Conservation (phyloP, 352 stramenopile genomes). For the Phytopythium vexans region DNA sequence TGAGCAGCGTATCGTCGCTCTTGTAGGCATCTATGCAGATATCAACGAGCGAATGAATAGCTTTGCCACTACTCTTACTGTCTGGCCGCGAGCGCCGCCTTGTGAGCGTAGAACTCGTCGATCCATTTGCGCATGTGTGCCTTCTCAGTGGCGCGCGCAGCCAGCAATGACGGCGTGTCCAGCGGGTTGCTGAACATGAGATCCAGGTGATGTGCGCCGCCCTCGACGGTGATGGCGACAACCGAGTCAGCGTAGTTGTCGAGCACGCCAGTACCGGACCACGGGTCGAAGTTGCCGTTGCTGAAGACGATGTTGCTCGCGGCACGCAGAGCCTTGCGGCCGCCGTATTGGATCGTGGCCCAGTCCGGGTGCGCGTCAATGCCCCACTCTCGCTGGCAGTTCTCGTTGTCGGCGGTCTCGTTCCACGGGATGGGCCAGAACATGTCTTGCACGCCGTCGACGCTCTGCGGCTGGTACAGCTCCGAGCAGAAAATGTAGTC, state of each 20-base stretch:
- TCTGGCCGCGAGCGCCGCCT: slow-evolving; percentile 4
- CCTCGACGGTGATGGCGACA: slow-evolving; percentile 63
- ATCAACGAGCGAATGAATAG: too few relatives aligned
- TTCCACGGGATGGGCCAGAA: slow-evolving; percentile 81
- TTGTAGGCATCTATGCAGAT: neutral
- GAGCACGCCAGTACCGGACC: slow-evolving; percentile 86
- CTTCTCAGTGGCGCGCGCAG: slow-evolving; percentile 70
- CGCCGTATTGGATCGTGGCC: slow-evolving; percentile 71
- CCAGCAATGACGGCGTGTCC: slow-evolving; percentile 73
- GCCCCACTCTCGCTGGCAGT: slow-evolving; percentile 65
- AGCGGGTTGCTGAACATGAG: slow-evolving; percentile 89
- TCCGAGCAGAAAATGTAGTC: slow-evolving; percentile 78
- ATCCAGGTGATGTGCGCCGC: slow-evolving; percentile 87
- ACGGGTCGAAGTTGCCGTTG: slow-evolving; percentile 94
- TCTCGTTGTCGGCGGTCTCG: slow-evolving; percentile 48
- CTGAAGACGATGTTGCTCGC: slow-evolving; percentile 94
- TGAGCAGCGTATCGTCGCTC: neutral
- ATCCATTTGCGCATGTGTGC: slow-evolving; percentile 84
- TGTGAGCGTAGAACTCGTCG: slow-evolving; percentile 42
- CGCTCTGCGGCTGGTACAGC: slow-evolving; percentile 64
- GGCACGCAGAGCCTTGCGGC: slow-evolving; percentile 50
- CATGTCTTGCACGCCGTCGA: slow-evolving; percentile 81
- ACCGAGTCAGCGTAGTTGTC: slow-evolving; percentile 62
- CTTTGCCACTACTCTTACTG: too few relatives aligned
- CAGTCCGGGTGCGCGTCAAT: slow-evolving; percentile 61